These are phyloP conservation scores for Macrocybe sp. DNA, from an alignment of 1,284 basidiomycete genomes.

Conservation along the genomic window DNA sequence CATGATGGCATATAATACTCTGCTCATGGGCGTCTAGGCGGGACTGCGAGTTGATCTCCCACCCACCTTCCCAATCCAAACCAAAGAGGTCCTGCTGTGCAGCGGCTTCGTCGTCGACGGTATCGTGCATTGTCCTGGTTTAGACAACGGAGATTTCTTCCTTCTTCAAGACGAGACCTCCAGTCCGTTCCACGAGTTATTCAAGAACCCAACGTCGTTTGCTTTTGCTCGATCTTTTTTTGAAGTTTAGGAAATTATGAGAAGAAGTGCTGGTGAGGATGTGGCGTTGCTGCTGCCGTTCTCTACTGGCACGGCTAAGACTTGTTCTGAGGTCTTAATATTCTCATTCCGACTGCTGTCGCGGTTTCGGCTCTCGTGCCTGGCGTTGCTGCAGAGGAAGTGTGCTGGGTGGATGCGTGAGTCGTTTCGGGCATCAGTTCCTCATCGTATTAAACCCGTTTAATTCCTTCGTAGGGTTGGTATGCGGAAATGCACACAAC, in stretches of 20 bases:
- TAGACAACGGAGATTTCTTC: too few relatives aligned
- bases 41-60: slow-evolving; percentile 4
- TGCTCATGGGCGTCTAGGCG: not conserved
- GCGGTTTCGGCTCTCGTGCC: not conserved
- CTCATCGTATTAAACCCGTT: not conserved
- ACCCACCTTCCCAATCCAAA: not conserved
- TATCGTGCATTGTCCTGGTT: too few relatives aligned
- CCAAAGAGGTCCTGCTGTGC: slow-evolving; percentile 1
- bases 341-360: not conserved
- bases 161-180: too few relatives aligned
- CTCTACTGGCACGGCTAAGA: not conserved
- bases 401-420: not conserved
- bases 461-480: slow-evolving; percentile 9
- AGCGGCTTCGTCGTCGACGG: not conserved
- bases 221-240: not conserved
- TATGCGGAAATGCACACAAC: slow-evolving; percentile 11
- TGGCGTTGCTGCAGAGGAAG: not conserved
- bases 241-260: not conserved
- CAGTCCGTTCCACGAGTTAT: not conserved
- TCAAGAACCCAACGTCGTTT: slow-evolving; percentile 1
- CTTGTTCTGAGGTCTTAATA: not conserved
- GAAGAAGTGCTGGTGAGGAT: not conserved
- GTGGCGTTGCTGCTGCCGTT: not conserved
- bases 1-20: too few relatives aligned
- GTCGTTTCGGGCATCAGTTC: not conserved